These are phyloP conservation scores for Penicillium dipodomyicola DNA, from an alignment of 495 filamentous ascomycete species.

Conservation along the genomic window DNA sequence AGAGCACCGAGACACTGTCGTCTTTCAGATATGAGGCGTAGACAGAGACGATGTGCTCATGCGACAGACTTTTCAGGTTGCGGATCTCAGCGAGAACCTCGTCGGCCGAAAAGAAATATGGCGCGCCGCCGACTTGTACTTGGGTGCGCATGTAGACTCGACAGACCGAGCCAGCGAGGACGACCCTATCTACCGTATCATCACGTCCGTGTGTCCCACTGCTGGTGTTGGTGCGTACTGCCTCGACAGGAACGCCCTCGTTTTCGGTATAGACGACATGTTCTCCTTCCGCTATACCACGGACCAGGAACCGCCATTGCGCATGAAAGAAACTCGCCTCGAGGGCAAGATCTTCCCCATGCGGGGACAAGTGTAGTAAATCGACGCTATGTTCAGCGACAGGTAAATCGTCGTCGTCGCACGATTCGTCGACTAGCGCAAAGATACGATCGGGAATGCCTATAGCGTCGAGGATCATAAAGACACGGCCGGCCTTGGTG, in stretches of 20 bases:
- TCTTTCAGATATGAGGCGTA: slow-evolving; percentile 78
- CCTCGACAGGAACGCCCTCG: slow-evolving; percentile 77
- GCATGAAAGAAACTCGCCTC: slow-evolving; percentile 74
- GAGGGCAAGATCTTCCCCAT: slow-evolving; percentile 56
- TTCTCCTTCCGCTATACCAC: slow-evolving; percentile 64
- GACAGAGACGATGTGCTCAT: slow-evolving; percentile 77
- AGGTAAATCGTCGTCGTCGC: slow-evolving; percentile 87
- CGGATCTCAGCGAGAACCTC: slow-evolving; percentile 71
- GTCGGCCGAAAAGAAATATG: slow-evolving; percentile 57
- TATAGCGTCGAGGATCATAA: slow-evolving; percentile 77
- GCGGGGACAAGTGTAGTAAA: slow-evolving; percentile 59
- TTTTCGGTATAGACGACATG: slow-evolving; percentile 72
- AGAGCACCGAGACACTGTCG: slow-evolving; percentile 69
- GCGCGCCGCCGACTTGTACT: slow-evolving; percentile 59
- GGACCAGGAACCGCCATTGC: slow-evolving; percentile 79
- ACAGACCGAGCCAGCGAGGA: slow-evolving; percentile 43
- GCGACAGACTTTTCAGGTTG: slow-evolving; percentile 59
- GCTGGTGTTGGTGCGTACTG: slow-evolving; percentile 54
- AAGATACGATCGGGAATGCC: slow-evolving; percentile 85
- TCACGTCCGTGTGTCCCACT: slow-evolving; percentile 45
- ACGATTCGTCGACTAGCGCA: slow-evolving; percentile 76
- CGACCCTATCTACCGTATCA: slow-evolving; percentile 66
- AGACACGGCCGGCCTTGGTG: slow-evolving; percentile 71
- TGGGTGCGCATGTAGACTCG: slow-evolving; percentile 66
- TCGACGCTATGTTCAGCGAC: slow-evolving; percentile 69